Percentiles rank a stretch among this genome's conserved stretches.
Conservation (phyloP, 1,139 yeast genomes). For the Keqinozyma sinolaborantium region DNA sequence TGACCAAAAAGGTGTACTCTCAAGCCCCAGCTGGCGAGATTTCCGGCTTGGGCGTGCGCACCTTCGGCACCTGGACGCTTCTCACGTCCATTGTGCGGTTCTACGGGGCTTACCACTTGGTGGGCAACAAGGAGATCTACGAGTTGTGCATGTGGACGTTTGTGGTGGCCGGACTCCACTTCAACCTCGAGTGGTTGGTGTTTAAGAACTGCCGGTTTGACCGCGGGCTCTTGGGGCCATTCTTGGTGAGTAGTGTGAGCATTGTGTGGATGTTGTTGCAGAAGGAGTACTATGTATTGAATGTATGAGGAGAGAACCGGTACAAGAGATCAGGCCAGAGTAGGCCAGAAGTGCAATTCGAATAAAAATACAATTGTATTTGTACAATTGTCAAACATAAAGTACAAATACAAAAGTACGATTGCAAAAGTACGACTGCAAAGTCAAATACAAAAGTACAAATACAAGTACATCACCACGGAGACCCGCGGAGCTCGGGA, state of each 20-base stretch:
- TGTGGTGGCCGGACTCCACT: slow-evolving; percentile 79
- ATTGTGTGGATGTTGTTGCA: slow-evolving; percentile 59
- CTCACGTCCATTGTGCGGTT: slow-evolving; percentile 80
- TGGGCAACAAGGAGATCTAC: slow-evolving; percentile 60
- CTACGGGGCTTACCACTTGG: slow-evolving; percentile 78
- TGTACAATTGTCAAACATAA: too few relatives aligned
- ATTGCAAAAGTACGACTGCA: too few relatives aligned
- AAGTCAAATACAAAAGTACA: too few relatives aligned
- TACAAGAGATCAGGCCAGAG: too few relatives aligned
- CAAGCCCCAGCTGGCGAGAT: slow-evolving; percentile 54
- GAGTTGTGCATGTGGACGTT: slow-evolving; percentile 82
- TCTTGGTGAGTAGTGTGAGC: slow-evolving; percentile 57
- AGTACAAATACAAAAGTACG: too few relatives aligned
- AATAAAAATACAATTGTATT: too few relatives aligned
- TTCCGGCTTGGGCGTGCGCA: slow-evolving; percentile 81
- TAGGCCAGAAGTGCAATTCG: too few relatives aligned
- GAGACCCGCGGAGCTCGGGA: too few relatives aligned
- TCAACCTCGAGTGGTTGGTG: slow-evolving; percentile 76
- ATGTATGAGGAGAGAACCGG: too few relatives aligned
- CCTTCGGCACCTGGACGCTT: slow-evolving; percentile 97
- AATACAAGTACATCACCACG: too few relatives aligned
- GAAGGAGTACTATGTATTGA: slow-evolving; percentile 53
- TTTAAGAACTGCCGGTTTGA: slow-evolving; percentile 80
- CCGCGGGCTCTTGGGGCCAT: slow-evolving; percentile 86
- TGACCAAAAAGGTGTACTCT: slow-evolving; percentile 78